Base-by-base conservation (phyloP, 306 rosid genomes). In the Quercus variabilis region DNA sequence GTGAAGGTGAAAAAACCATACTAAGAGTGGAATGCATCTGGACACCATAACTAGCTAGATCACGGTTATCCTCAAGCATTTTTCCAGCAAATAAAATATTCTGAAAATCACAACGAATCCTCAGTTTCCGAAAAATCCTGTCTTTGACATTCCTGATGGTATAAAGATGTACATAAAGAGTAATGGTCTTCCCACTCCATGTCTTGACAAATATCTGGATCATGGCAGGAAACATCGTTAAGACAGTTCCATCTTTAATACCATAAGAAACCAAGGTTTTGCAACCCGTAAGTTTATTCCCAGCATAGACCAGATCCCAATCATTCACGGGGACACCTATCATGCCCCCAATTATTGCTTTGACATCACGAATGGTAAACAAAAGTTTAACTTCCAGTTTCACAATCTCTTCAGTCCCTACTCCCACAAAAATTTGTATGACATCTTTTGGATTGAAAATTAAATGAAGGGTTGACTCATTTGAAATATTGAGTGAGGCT, bases 211-310 rank as follows among this genome's bases (percentile, higher is more conserved):
- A 60, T 33, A 85, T 65, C 67, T 74, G 85, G 57, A 85, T 43
- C 52, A 12, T 4, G 41, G 11, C 30, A 69, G 72, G 69, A 30
- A 8, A 23, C 46, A 85, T 43, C 20, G 55, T 33, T 59, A 85
- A 71, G 20, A 13, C 18, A 2, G 65, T 43, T 46, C 56, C 49
- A 25, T 81, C 85, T 31, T n/a, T 55, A 6, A 81, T 21, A 31
- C 58, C 85, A 55, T 77, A 80, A 59, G 26, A 84, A n/a, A 82
- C 84, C 69, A 84, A 76, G 63, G 76, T 84, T 69, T 28, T 73
- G 49, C 11, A 25, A 33, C 77, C 77, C 5, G 73, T 73, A 4
- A 85, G 85, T 41, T 65, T 55, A 6, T 74, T 78, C 18, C 78
- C 73, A 1, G 46, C 38, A 25, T 74, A 64, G 11, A 74, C n/a